Base-by-base conservation (phyloP, 2,329 filamentous ascomycete species). In the Claviceps arundinis region DNA sequence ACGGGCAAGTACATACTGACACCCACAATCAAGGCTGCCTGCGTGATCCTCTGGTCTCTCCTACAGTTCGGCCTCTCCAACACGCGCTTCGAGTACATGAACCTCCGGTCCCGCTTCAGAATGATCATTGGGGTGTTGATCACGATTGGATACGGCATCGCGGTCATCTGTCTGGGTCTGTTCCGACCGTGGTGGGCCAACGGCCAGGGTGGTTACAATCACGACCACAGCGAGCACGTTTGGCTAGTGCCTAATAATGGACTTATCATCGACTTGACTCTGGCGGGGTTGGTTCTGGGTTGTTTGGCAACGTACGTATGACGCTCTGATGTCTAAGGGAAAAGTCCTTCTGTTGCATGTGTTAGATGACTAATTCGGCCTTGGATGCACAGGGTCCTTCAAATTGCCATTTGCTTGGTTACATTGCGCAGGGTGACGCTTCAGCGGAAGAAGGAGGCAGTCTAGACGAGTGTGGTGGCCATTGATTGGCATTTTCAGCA, bases 41-140 rank as follows among this genome's bases (percentile, higher is more conserved):
- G 41, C 9, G 42, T 48, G 1, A 49, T 54, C 16, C 11, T 54
- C 34, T 54, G 52, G 52, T 54, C 52, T 11, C n/a, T 54, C 16
- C n/a, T 51, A 3, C 52, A 54, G 24, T 49, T 51, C 14, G 38
- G 26, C 22, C 37, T 51, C 40, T 51, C 52, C 30, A 19, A 37
- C 4, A 40, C 48, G 7, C 40, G 42, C 16, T 47, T 49, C 24
- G 52, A 54, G 46, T 51, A 51, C 49, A 47, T 54, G 40, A 54
- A 54, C 52, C 51, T 54, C 46, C 52, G 49, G 17, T 54, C 52
- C 19, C 52, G 47, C 37, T 51, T 54, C 19, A 41, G 52, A 34
- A 54, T 54, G 52, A 42, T 48, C 16, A 51, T 54, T 26, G 49
- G 52, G 37, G 34, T 50, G 22, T n/a, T 54, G 22, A 51, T 54